Evolutionary conservation across 192 early-diverging fungal species (phyloP).

Genomic region (Funneliformis geosporum): DNA sequence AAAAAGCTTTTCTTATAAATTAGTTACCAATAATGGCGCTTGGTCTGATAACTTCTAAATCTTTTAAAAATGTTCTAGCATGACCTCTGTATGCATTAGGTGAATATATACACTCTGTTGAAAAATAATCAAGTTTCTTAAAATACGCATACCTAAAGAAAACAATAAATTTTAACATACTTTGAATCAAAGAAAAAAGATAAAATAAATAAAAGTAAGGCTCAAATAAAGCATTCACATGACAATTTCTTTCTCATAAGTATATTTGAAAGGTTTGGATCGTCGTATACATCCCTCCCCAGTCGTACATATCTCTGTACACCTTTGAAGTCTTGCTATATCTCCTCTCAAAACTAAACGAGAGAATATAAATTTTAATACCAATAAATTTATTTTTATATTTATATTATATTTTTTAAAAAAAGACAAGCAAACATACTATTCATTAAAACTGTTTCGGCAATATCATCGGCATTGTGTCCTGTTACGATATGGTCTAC

Average conservation of each 20-base stretch:
- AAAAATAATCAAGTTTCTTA: conserved; percentile 96
- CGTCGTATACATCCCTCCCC: conserved; percentile 76
- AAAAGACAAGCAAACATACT: conserved; percentile 51
- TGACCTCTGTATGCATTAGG: conserved; percentile 97
- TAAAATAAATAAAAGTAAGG: background rate
- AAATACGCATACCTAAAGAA: conserved; percentile 81
- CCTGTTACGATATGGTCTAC: conserved; percentile 98
- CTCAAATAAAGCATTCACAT: conserved; percentile 54
- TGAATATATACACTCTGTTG: conserved; percentile 97
- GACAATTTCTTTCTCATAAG: conserved; percentile 99
- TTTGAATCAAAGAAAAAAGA: background rate
- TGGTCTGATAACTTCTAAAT: conserved; percentile 87
- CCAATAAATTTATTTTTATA: background rate
- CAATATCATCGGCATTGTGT: conserved; percentile 98
- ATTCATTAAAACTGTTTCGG: conserved; percentile 99
- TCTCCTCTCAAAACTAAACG: conserved; percentile 88
- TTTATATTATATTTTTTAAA: background rate
- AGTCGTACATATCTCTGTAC: conserved; percentile 87
- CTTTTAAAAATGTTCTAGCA: conserved; percentile 93
- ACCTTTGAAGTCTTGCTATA: conserved; percentile 84
- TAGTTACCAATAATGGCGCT: conserved; percentile 78
- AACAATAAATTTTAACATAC: background rate
- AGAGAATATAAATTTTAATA: background rate
- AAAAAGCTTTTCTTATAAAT: background rate
- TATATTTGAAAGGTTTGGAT: conserved; percentile 98